Base-by-base conservation (phyloP, 2,329 filamentous ascomycete species). In the Stemphylium beticola region DNA sequence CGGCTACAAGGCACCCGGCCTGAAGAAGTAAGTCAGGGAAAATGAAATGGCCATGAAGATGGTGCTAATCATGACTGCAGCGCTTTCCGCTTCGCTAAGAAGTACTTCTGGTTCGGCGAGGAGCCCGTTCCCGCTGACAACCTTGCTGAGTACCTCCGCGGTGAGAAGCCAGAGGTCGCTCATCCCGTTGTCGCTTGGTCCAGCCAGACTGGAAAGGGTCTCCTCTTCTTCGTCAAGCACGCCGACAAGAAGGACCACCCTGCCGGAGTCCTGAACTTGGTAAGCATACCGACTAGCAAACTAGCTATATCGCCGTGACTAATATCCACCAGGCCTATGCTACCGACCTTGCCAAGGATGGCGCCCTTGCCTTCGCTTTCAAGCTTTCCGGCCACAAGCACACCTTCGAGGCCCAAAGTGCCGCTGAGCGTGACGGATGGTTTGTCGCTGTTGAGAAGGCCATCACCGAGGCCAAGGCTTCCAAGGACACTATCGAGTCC, bases 391-490 rank as follows among this genome's bases (percentile, higher is more conserved):
- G 89, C 67, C 89, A 96, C 80, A 96, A 96, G 87, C 92, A 97
- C 85, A 85, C 85, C 57, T 96, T 99, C 84, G 93, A 97, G 85
- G 91, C 93, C 53, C 72, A 55, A 48, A 58, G 17, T n/a, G 69
- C 85, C 43, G 81, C 86, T 55, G 92, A 97, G 81, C 92, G 93
- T 74, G 92, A 96, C 78, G 91, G 90, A 84, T 98, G 95, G 95
- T 86, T 96, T 69, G 80, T 87, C 60, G 89, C 93, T 83, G 85
- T 90, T 48, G 84, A 87, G 46, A 55, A 56, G 55, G 59, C 61
- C 49, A 57, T 64, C 49, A 51, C 55, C 12, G 92, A 96, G 81
- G 93, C 92, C 71, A 96, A 95, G 84, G 88, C 89, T 68, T 81
- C 90, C 54, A 88, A 87, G 71, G 82, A 90, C 62, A 83, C 83